A percentile compares a stretch with the other conserved stretches of the same genome.
These are phyloP conservation scores for Cryphonectria naterciae DNA, from an alignment of 2,329 filamentous ascomycete genomes.

Conservation along the genomic window DNA sequence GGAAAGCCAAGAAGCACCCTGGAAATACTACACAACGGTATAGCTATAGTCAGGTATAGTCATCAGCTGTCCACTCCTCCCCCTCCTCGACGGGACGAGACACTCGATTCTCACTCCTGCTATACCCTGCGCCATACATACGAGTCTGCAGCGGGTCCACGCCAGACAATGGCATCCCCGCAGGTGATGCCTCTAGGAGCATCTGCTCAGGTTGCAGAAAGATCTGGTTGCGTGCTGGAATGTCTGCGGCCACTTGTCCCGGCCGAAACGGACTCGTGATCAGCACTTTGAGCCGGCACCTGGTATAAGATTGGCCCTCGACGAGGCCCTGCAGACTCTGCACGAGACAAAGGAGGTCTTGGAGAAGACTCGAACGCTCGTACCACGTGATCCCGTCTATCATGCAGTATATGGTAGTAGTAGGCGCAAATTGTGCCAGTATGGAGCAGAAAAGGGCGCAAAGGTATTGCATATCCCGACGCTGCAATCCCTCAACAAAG, in stretches of 20 bases:
- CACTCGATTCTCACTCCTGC: not conserved
- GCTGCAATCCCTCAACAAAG: not conserved
- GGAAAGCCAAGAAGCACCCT: not conserved
- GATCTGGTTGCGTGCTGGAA: not conserved
- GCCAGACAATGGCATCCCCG: not conserved
- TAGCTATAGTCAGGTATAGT: not conserved
- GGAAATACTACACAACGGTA: not conserved
- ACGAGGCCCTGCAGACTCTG: not conserved
- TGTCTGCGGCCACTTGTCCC: not conserved
- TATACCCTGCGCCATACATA: not conserved
- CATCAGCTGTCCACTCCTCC: not conserved
- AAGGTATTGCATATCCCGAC: not conserved
- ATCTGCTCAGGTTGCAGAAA: not conserved
- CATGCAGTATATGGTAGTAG: slow-evolving; percentile 2
- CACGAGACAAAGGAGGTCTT: not conserved
- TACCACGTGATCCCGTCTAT: slow-evolving; percentile 15
- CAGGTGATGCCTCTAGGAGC: not conserved
- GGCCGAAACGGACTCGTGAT: not conserved
- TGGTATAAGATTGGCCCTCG: not conserved
- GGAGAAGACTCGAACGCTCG: not conserved
- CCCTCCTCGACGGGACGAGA: not conserved
- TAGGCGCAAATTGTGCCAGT: not conserved
- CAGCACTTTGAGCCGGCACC: not conserved
- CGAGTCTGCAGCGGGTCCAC: not conserved
- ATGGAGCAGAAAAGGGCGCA: slow-evolving; percentile 1